Base-by-base conservation (phyloP, 2,329 filamentous ascomycete genomes). In the Aaosphaeria arxii region DNA sequence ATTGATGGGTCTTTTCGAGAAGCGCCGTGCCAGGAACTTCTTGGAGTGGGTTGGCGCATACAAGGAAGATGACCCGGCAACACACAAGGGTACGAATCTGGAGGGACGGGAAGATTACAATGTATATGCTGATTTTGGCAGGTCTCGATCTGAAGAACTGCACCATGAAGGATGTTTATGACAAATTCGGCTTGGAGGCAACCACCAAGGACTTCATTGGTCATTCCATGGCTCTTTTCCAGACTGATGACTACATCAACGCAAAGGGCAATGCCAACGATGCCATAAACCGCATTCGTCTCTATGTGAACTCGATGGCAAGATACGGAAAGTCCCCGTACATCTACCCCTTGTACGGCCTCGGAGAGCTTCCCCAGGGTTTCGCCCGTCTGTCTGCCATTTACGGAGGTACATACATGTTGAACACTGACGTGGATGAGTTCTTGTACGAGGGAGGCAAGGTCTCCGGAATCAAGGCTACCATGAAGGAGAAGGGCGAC, bases 391-490 rank as follows among this genome's bases (percentile, higher is more conserved):
- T 99, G 46, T 96, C 91, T 38, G 94, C 94, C 71, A 97, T 99
- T 74, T 97, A 99, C 70, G 94, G 94, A 57, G 94, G 94, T 61
- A 99, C 94, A 44, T 99, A 99, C 77, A 99, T 99, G 91, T 86
- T 99, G 66, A 97, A 97, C 80, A 95, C 94, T 60, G 85, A 85
- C 59, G 82, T 99, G 47, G 88, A 97, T 55, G 94, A 99, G 78
- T 77, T 99, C 57, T 73, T 88, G 52, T 95, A 94, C 69, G 89
- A 95, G 50, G 83, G 79, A 47, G 83, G 81, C 67, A 96, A 95
- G 80, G 89, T 92, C n/a, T 81, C 84, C 11, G 94, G 94, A 48
- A 97, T 99, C 78, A 95, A 95, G 79, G 94, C 94, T 44, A 96
- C 94, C 61, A 97, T 97, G 91, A 86, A 85, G 69, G 89, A 89